Evolutionary conservation across 495 filamentous ascomycete species (phyloP), one percentile per base, ranked within the genome.

Genomic region (Penicillium pulvis): DNA sequence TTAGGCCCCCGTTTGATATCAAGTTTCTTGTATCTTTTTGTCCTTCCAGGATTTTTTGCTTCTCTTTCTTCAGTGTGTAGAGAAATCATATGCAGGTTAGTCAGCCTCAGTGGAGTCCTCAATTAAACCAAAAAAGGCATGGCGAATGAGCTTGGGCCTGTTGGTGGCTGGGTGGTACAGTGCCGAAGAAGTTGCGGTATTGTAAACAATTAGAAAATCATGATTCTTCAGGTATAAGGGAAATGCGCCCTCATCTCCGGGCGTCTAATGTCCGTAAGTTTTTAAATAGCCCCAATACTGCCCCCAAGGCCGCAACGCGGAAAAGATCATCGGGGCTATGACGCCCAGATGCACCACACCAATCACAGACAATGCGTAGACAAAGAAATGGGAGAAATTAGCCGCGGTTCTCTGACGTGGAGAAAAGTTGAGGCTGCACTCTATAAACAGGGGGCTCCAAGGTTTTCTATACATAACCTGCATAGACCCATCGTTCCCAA

Each of bases 1-100:
- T 47, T 36, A 9, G 33, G 9, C 33, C 16, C 26, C 26, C 20
- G 20, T 49, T 31, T 2, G 7, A 24, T 49, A n/a, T 33, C 20
- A 16, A 6, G 7, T n/a, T 49, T 31, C 26, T 31, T 31, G 6
- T 17, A 24, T 6, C 16, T 17, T 49, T 28, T 31, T 10, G 7
- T 30, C 8, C 16, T 28, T 23, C 20, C 20, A 23, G 2, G 20
- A 2, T 23, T 23, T 23, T 23, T 23, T 23, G 20, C 20, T 17
- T 44, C 16, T 9, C 7, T 45, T n/a, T 23, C 9, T 11, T 28
- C 45, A 24, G 28, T 28, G 28, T 28, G 28, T 8, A 31, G 14
- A 51, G 41, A 44, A 50, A 43, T 44, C 39, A 41, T 41, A 46
- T 59, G 53, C 53, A 54, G 48, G 17, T 63, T 63, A 59, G 56